phyloP scores from a whole-genome alignment of 495 filamentous ascomycete species.

The Rostrohypoxylon terebratum region DNA sequence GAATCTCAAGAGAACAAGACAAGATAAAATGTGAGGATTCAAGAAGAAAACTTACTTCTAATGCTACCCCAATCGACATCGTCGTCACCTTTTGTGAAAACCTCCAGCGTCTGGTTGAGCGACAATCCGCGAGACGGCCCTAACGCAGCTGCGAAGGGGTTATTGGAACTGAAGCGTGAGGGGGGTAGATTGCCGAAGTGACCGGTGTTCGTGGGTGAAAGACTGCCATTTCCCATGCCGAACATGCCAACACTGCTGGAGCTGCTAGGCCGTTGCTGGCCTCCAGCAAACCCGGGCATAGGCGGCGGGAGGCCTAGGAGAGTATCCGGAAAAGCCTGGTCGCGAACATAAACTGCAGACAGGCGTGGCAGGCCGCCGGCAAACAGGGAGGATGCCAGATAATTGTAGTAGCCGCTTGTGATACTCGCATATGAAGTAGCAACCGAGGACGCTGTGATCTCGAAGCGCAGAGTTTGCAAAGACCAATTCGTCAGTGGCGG shows the following conservation, averaged over 20 bases:
- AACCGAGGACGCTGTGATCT: conserved; percentile 74
- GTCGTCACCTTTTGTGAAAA: conserved; percentile 88
- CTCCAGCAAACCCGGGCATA: conserved; percentile 60
- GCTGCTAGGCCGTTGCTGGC: conserved; percentile 52
- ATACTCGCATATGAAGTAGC: conserved; percentile 68
- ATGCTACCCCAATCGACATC: conserved; percentile 87
- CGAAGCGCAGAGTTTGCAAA: conserved; percentile 79
- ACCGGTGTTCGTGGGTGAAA: conserved; percentile 41
- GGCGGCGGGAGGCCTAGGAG: conserved; percentile 76
- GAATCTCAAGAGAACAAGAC: not conserved
- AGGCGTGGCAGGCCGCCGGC: conserved; percentile 79
- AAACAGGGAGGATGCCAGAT: conserved; percentile 84
- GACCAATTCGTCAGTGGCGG: conserved; percentile 74
- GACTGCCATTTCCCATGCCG: conserved; percentile 33
- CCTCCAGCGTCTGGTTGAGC: conserved; percentile 74
- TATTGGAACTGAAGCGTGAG: conserved; percentile 62
- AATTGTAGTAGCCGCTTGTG: conserved; percentile 80
- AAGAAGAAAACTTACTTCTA: conserved; percentile 43
- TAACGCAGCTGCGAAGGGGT: conserved; percentile 61
- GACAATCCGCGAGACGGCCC: conserved; percentile 44
- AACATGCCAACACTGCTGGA: conserved; percentile 50
- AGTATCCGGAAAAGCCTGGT: conserved; percentile 78
- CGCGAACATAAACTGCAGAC: conserved; percentile 82
- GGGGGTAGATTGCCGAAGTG: conserved; percentile 28
- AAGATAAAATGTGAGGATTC: not conserved